Percentiles rank a stretch among this genome's conserved stretches.
Evolutionary conservation across 345 rosid species (phyloP).

Genomic region (Arabidopsis thaliana): TAIR10.1 NC_003076.8:7519501-7520000

Average conservation of each 20-base stretch:
- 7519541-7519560: background rate
- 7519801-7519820: background rate
- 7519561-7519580: background rate
- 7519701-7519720: slow-evolving; percentile 1
- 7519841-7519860: slow-evolving; percentile 2
- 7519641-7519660: slow-evolving; percentile 76
- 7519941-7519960: slow-evolving; percentile 82
- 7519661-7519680: slow-evolving; percentile 84
- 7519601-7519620: slow-evolving; percentile 89
- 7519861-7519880: slow-evolving; percentile 15
- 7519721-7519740: background rate
- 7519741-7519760: background rate
- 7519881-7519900: background rate
- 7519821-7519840: background rate
- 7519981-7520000: slow-evolving; percentile 86
- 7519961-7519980: slow-evolving; percentile 90
- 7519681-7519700: slow-evolving; percentile 77
- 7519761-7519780: background rate
- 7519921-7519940: slow-evolving; percentile 89
- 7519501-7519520: slow-evolving; percentile 33
- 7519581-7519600: slow-evolving; percentile 85
- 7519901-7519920: slow-evolving; percentile 17
- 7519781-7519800: too few species aligned
- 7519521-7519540: background rate
- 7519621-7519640: slow-evolving; percentile 64